A percentile compares a stretch with the other conserved stretches of the same genome.
phyloP scores from a whole-genome alignment of 2,329 filamentous ascomycete species.

The Penicillium sclerotigenum region DNA sequence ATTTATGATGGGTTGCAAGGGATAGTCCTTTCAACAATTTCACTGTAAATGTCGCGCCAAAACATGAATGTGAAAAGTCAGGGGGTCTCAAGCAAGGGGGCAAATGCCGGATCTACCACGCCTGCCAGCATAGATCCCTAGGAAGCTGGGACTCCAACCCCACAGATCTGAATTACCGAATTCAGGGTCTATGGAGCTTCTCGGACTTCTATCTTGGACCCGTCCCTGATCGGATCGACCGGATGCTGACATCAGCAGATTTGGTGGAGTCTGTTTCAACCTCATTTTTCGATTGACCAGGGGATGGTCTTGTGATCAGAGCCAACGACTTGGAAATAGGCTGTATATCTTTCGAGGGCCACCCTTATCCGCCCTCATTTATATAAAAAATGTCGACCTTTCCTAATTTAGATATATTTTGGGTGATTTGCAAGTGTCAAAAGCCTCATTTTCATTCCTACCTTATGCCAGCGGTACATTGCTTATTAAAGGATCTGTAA shows the following conservation, averaged over 20 bases:
- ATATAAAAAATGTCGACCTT: not conserved
- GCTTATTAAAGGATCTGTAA: too few relatives aligned
- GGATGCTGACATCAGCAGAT: conserved; percentile 1
- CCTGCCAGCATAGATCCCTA: not conserved
- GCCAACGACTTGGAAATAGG: not conserved
- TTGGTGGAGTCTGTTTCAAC: not conserved
- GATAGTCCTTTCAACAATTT: not conserved
- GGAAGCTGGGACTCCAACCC: not conserved
- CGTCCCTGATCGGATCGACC: not conserved
- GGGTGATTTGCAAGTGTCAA: too few relatives aligned
- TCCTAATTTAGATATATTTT: not conserved
- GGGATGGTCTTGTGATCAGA: not conserved
- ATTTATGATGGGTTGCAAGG: conserved; percentile 4
- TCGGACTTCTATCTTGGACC: not conserved
- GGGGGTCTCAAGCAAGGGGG: not conserved
- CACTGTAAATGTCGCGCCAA: not conserved
- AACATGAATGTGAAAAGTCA: not conserved
- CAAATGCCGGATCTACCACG: not conserved
- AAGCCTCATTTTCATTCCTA: too few relatives aligned
- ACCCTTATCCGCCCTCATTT: not conserved
- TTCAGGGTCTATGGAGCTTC: not conserved
- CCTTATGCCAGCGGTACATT: too few relatives aligned
- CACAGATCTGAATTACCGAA: not conserved
- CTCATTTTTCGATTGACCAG: not conserved
- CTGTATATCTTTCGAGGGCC: not conserved